Evolutionary conservation across 2,329 filamentous ascomycete species (phyloP), one percentile per base, ranked within the genome.

Genomic region (Aquanectria penicillioides): DNA sequence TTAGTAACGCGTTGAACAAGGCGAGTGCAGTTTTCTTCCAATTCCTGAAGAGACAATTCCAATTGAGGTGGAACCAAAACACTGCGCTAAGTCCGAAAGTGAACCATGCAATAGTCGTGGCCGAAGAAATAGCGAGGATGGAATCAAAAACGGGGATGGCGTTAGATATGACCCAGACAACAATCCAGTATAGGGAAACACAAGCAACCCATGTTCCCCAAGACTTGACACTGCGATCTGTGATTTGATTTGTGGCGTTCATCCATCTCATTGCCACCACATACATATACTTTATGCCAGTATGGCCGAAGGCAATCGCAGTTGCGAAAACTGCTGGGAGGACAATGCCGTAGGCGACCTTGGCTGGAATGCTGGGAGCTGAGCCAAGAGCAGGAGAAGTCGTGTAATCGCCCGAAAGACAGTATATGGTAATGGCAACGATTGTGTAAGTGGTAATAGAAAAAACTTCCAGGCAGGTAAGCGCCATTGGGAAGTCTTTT

Each of bases 61-160:
- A 68, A 52, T 76, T 74, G 3, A 75, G 62, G 23, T 73, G 69
- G 55, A 75, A 71, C 74, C 73, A 75, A 48, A 75, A 72, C 2
- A 76, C 61, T 23, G 67, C 72, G 20, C 68, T 70, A 22, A 75
- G 67, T 22, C 74, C 73, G 41, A 75, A 75, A 0, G 74, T 75
- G 20, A 74, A 75, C 74, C 74, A 75, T 0, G 74, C 73, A 10
- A 75, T 71, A 6, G 73, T 71, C 0, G 73, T 74, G 1, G 74
- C 73, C 1, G 71, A 73, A 0, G 74, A 73, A 37, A 76, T 74
- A 8, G 71, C 66, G 18, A 76, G 65, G 50, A 76, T 76, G 2
- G 73, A 75, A 57, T 75, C 71, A 46, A 77, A 76, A 29, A 76
- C 65, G 6, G 74, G 74, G 10, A 77, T 73, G 7, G 74, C 73